Conservation (phyloP, 768 basidiomycete genomes). For the Auriscalpium microsporum region DNA sequence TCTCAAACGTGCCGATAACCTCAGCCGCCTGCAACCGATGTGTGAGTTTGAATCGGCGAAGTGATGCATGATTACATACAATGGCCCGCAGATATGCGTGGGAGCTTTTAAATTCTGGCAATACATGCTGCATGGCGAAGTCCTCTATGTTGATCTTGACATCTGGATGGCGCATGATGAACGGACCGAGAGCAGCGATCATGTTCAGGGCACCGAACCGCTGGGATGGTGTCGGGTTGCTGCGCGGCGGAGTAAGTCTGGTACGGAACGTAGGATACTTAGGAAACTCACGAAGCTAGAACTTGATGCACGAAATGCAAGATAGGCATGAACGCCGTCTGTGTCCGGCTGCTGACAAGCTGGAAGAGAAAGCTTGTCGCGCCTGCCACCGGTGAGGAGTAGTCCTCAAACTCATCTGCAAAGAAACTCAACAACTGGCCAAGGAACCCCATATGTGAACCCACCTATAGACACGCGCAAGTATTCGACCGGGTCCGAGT, state of each 20-base stretch:
- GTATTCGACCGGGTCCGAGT: slow-evolving; percentile 77
- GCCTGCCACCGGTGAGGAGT: slow-evolving; percentile 66
- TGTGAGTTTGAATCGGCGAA: not conserved
- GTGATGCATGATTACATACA: slow-evolving; percentile 34
- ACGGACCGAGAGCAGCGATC: slow-evolving; percentile 63
- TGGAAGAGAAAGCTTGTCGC: slow-evolving; percentile 76
- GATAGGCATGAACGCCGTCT: slow-evolving; percentile 73
- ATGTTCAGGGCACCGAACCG: slow-evolving; percentile 84
- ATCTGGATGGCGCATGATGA: slow-evolving; percentile 80
- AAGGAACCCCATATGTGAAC: not conserved
- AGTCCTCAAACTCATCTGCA: slow-evolving; percentile 75
- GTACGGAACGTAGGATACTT: not conserved
- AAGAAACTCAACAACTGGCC: not conserved
- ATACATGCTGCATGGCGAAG: slow-evolving; percentile 66
- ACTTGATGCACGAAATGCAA: slow-evolving; percentile 70
- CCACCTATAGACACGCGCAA: slow-evolving; percentile 66
- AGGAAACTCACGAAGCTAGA: slow-evolving; percentile 47
- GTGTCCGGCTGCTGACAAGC: slow-evolving; percentile 71
- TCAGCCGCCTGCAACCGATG: slow-evolving; percentile 60
- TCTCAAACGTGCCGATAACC: slow-evolving; percentile 67
- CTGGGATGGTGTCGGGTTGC: slow-evolving; percentile 49
- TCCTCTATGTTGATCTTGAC: slow-evolving; percentile 70
- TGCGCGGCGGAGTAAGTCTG: slow-evolving; percentile 11
- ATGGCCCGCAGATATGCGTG: slow-evolving; percentile 74
- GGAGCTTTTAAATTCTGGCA: slow-evolving; percentile 56